Conservation (phyloP, 139 green algal genomes). For the Astrephomene gubernaculifera region DNA sequence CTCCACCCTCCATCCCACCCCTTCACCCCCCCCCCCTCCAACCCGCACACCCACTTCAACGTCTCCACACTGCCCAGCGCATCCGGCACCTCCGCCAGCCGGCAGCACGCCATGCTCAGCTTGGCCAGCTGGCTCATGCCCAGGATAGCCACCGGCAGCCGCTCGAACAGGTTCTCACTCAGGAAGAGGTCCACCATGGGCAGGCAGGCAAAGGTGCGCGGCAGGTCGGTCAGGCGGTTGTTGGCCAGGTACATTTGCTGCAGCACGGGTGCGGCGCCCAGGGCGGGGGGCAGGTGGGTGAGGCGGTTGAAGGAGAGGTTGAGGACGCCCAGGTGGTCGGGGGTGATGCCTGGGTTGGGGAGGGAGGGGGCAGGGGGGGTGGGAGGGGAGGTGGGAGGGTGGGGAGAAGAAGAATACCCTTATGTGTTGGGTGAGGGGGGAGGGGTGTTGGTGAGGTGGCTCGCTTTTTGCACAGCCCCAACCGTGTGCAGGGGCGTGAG, state of each 20-base stretch:
- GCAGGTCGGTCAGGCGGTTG: constrained; percentile 59
- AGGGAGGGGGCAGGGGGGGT: background rate
- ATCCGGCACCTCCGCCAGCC: constrained; percentile 46
- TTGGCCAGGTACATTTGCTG: constrained; percentile 60
- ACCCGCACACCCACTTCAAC: constrained; percentile 23
- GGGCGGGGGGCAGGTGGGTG: constrained; percentile 36
- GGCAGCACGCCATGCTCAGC: constrained; percentile 65
- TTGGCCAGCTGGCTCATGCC: constrained; percentile 60
- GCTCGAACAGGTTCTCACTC: constrained; percentile 60
- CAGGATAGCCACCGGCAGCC: constrained; percentile 37
- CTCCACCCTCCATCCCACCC: background rate
- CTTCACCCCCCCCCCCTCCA: background rate
- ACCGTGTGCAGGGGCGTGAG: no score
- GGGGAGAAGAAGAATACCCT: background rate
- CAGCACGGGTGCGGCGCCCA: constrained; percentile 56
- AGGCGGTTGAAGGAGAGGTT: constrained; percentile 70
- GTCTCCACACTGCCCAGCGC: constrained; percentile 30
- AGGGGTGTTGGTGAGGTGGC: background rate
- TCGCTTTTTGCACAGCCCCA: background rate
- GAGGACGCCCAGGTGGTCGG: constrained; percentile 57
- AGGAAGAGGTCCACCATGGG: constrained; percentile 71
- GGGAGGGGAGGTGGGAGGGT: background rate
- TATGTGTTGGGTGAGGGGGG: background rate
- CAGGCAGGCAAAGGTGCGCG: constrained; percentile 47
- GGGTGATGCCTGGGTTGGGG: constrained; percentile 41